Base-by-base conservation (phyloP, 2,329 filamentous ascomycete species). In the Alternaria alternata region DNA sequence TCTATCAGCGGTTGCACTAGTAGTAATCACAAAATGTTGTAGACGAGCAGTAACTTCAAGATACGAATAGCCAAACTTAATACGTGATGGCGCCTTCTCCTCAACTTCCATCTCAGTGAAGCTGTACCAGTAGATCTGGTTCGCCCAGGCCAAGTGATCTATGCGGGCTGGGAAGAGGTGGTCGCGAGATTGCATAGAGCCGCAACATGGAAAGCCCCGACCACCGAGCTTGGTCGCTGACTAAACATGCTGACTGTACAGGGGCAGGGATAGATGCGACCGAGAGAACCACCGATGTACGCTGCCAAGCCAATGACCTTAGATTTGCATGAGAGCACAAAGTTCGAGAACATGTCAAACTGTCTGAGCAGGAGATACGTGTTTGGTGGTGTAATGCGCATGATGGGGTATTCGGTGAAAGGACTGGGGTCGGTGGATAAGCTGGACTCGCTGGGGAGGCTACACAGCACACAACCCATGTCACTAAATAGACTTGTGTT, bases 271-370 rank as follows among this genome's bases (percentile, higher is more conserved):
- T 26, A n/a, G 9, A 48, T 43, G 34, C 51, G 42, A n/a, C 51
- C 51, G 34, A 47, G 32, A 58, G 20, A 34, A 53, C 38, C 7
- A 38, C 42, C 56, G 43, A 55, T 22, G 8, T 30, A 49, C n/a
- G 20, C 22, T 43, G 38, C 7, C 51, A 22, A 32, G 24, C 32
- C 38, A 38, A 20, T 16, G 28, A 38, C 41, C 7, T 8, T 48
- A 7, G 8, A 30, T 18, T n/a, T 36, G 28, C 38, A 43, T 26
- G 26, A 28, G 11, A 7, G 22, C 2, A 18, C 30, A 16, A 28
- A 22, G 26, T 42, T 24, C 26, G 41, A 38, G 32, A 24, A 52
- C 12, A 36, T 38, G 18, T 6, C 48, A 44, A 8, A 16, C 11
- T 54, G 36, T 16, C 24, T 59, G 20, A 8, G 32, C 30, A 36